Base-by-base conservation (phyloP, 2,329 filamentous ascomycete species). In the Colletotrichum navitas region DNA sequence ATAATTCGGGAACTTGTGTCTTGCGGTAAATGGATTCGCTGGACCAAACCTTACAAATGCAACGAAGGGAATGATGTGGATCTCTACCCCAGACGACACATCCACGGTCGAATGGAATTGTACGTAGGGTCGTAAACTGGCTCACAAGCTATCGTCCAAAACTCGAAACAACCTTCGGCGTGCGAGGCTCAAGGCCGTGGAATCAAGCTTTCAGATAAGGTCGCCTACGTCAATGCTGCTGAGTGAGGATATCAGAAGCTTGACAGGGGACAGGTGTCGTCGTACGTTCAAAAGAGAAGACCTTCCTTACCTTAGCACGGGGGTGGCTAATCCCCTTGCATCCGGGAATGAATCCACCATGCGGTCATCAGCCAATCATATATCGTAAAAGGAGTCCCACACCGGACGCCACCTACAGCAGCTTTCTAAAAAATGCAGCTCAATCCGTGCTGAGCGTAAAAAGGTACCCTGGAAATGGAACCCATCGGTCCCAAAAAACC, bases 231-330 rank as follows among this genome's bases (percentile, higher is more conserved):
- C 41, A 51, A 43, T 63, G 56, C 21, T 51, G 56, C 61, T 39
- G 32, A 45, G 24, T 54, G 36, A 43, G 24, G 56, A 36, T 62
- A 54, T n/a, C 36, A 34, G 16, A 47, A 56, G 60, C 66, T 64
- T 24, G 43, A 43, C 24, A 7, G 47, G 65, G 52, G 66, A 71
- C 68, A 71, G 52, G 65, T 71, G 68, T 71, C 68, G 65, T 71
- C n/a, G 63, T 10, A 34, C 47, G 24, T 26, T 47, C 45, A 51
- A 47, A 12, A 6, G 43, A 11, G 59, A 49, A 45, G 32, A 52
- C 60, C 45, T 41, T n/a, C n/a, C n/a, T 29, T 52, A 16, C 45
- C 45, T 51, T 52, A 41, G 59, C 36, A 7, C 12, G n/a, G 21
- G 21, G 4, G 21, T 47, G 45, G 39, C n/a, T 26, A 51, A 51